phyloP scores from a whole-genome alignment of 2,329 filamentous ascomycete species.

The Monilinia laxa region DNA sequence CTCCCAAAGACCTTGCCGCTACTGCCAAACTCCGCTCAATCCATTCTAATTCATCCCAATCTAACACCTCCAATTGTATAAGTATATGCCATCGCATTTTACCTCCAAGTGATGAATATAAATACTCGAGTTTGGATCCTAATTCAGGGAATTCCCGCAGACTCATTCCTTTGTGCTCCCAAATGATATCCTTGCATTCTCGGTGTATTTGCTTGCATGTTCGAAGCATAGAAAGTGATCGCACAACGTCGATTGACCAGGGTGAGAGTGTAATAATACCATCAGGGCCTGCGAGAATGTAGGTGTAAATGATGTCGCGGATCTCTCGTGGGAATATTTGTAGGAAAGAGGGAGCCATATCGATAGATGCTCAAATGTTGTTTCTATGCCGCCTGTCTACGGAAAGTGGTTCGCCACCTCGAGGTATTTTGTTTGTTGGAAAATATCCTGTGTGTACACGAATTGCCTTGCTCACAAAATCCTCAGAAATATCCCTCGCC shows the following conservation, averaged over 20 bases:
- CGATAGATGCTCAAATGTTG: not conserved
- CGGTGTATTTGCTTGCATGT: slow-evolving; percentile 38
- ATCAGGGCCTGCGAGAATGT: slow-evolving; percentile 32
- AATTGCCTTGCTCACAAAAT: not conserved
- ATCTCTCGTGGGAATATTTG: slow-evolving; percentile 36
- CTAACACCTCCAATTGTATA: slow-evolving; percentile 35
- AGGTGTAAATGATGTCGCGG: slow-evolving; percentile 38
- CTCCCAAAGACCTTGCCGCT: slow-evolving; percentile 7
- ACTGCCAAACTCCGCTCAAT: slow-evolving; percentile 5
- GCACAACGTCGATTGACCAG: slow-evolving; percentile 34
- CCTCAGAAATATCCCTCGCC: not conserved
- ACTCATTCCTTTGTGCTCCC: slow-evolving; percentile 33
- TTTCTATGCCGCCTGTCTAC: not conserved
- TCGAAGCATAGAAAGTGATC: slow-evolving; percentile 35
- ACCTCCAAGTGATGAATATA: not conserved
- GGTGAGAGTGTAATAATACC: slow-evolving; percentile 33
- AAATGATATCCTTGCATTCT: slow-evolving; percentile 39
- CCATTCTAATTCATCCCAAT: slow-evolving; percentile 39
- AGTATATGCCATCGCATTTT: slow-evolving; percentile 27
- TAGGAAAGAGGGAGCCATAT: slow-evolving; percentile 33
- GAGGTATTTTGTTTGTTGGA: not conserved
- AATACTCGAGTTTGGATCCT: slow-evolving; percentile 27
- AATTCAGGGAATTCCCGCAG: slow-evolving; percentile 30
- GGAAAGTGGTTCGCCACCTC: not conserved
- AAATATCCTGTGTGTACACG: not conserved